Base-by-base conservation (phyloP, 495 filamentous ascomycete species). In the Oidiodendron maius region DNA sequence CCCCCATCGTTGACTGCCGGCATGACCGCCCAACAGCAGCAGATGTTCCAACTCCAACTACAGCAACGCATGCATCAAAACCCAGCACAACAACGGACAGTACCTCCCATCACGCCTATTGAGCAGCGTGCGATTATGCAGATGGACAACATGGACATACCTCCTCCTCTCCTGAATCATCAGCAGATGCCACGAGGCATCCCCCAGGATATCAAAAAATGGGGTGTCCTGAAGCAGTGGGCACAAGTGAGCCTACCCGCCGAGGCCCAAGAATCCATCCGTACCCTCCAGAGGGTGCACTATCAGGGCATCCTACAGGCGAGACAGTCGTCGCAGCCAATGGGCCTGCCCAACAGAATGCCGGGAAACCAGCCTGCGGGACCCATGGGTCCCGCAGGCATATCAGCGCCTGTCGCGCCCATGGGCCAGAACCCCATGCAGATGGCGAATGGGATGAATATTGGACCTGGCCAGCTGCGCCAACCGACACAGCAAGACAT, bases 151-250 rank as follows among this genome's bases (percentile, higher is more conserved):
- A 23, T 56, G 18, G 56, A 53, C 17, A 48, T 59, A 23, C 59
- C 59, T 3, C 28, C 46, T 18, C n/a, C 9, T 8, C 32, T 55
- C 12, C 15, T 34, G 5, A 54, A 38, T 42, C 46, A 56, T 32
- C 9, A 15, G 1, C 67, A 61, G 18, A 54, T 66, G 24, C 55
- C 57, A 17, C 57, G 66, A 38, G 66, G 68, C 10, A 61, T 82
- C 0, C 82, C 86, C 2, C 74, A 73, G 13, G 64, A 82, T 2
- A 63, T 85, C 15, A 84, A 79, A 59, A 83, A 80, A 46, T 94
- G 87, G 87, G 74, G 71, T 22, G 78, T 85, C 41, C 66, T 94
- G 0, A 90, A 87, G 61, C 64, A 77, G 34, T 86, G 75, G 71
- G 65, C 78, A 1, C 41, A 51, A 1, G 69, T 71, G 25, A 59